Percentiles rank a stretch among this genome's conserved stretches.
These are phyloP conservation scores for Penicillium capsulatum DNA, from an alignment of 2,329 filamentous ascomycete genomes.

Conservation along the genomic window DNA sequence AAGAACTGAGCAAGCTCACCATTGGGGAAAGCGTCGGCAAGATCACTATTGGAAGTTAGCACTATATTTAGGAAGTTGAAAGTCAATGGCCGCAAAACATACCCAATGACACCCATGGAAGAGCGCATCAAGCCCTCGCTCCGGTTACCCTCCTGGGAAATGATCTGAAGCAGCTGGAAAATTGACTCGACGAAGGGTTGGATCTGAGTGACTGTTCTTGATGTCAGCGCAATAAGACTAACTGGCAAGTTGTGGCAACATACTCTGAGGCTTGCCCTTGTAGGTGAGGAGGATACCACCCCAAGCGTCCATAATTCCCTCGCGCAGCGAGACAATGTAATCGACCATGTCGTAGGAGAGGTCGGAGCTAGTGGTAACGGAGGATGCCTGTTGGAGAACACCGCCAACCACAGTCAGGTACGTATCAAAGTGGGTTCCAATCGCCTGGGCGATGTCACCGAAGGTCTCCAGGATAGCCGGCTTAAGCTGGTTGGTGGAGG, in stretches of 20 bases:
- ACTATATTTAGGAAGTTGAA: not conserved
- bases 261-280: slow-evolving; percentile 59
- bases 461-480: slow-evolving; percentile 97
- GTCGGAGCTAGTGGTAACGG: slow-evolving; percentile 72
- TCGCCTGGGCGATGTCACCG: slow-evolving; percentile 93
- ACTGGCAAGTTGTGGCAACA: slow-evolving; percentile 8
- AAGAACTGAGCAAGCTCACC: slow-evolving; percentile 81
- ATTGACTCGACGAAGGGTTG: slow-evolving; percentile 77
- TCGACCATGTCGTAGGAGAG: slow-evolving; percentile 93
- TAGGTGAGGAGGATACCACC: slow-evolving; percentile 93
- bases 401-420: slow-evolving; percentile 90
- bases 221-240: slow-evolving; percentile 8
- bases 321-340: slow-evolving; percentile 88
- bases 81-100: slow-evolving; percentile 40
- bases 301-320: slow-evolving; percentile 99
- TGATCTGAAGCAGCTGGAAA: slow-evolving; percentile 77
- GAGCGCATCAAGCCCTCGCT: slow-evolving; percentile 88
- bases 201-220: slow-evolving; percentile 59
- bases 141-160: slow-evolving; percentile 77
- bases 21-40: slow-evolving; percentile 88
- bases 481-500: slow-evolving; percentile 87
- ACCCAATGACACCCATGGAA: slow-evolving; percentile 98
- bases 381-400: slow-evolving; percentile 87
- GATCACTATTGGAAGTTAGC: slow-evolving; percentile 58
- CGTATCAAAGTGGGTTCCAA: slow-evolving; percentile 84